phyloP scores from a whole-genome alignment of 2,329 filamentous ascomycete species.

The Trichoderma cornu-damae region DNA sequence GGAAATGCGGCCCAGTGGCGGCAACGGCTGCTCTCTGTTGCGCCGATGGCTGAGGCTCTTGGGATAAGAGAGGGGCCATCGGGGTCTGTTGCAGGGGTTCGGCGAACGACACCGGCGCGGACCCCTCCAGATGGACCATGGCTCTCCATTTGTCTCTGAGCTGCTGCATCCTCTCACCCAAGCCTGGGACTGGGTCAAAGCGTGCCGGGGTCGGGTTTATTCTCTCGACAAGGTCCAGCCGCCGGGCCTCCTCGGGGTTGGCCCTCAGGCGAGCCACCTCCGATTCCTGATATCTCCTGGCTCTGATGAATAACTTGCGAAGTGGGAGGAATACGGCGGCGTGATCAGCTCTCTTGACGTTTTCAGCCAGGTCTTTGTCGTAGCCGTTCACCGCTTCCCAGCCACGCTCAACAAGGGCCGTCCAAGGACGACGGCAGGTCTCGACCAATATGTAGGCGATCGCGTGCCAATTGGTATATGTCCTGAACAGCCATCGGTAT shows the following conservation, averaged over 20 bases:
- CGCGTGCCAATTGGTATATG: slow-evolving; percentile 49
- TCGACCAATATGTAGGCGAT: slow-evolving; percentile 47
- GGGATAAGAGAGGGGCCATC: neutral
- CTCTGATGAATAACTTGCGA: slow-evolving; percentile 49
- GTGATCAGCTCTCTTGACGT: slow-evolving; percentile 42
- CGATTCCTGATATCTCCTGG: slow-evolving; percentile 45
- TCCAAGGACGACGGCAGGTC: slow-evolving; percentile 44
- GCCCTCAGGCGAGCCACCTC: slow-evolving; percentile 47
- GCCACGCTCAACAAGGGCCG: slow-evolving; percentile 45
- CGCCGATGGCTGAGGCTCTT: neutral
- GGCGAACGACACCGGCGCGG: slow-evolving; percentile 21
- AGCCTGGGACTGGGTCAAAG: slow-evolving; percentile 45
- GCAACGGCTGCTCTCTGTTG: neutral
- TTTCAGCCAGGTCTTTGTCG: slow-evolving; percentile 38
- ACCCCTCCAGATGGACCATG: slow-evolving; percentile 38
- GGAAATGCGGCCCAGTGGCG: neutral
- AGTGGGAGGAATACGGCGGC: slow-evolving; percentile 50
- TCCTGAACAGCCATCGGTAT: slow-evolving; percentile 48
- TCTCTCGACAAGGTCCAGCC: slow-evolving; percentile 47
- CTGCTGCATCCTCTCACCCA: slow-evolving; percentile 44
- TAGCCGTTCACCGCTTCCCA: slow-evolving; percentile 44
- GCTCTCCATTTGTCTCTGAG: slow-evolving; percentile 47
- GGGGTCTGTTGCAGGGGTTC: neutral
- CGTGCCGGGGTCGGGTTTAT: slow-evolving; percentile 40
- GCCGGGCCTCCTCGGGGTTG: slow-evolving; percentile 45